Conservation (phyloP, 202 grass and related monocot genomes). For the Zizania palustris region DNA sequence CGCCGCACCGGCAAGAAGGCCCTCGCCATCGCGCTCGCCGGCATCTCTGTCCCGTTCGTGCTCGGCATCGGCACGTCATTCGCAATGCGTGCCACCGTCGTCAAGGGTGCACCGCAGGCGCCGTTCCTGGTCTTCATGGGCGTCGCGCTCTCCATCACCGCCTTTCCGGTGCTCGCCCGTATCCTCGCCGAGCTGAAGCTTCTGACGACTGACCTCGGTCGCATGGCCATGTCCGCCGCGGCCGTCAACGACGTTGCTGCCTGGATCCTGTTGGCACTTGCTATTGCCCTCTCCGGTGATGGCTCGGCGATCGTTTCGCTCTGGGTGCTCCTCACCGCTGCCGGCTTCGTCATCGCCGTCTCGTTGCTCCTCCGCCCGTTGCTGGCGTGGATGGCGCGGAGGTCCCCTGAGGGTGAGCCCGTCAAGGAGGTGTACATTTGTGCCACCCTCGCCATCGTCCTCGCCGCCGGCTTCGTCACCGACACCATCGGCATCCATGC, state of each 20-base stretch:
- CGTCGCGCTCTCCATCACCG: slow-evolving; percentile 88
- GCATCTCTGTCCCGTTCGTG: slow-evolving; percentile 71
- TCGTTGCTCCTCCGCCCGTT: slow-evolving; percentile 56
- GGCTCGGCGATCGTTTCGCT: slow-evolving; percentile 68
- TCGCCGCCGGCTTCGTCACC: slow-evolving; percentile 66
- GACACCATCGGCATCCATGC: slow-evolving; percentile 85
- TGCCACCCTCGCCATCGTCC: slow-evolving; percentile 65
- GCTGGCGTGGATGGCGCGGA: slow-evolving; percentile 63
- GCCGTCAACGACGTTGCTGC: slow-evolving; percentile 80
- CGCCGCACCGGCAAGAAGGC: slow-evolving; percentile 74
- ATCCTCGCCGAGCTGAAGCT: slow-evolving; percentile 95
- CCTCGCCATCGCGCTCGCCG: slow-evolving; percentile 59
- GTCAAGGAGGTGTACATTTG: slow-evolving; percentile 81
- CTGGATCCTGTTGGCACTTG: slow-evolving; percentile 84
- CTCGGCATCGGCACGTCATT: slow-evolving; percentile 73
- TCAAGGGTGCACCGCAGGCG: slow-evolving; percentile 49
- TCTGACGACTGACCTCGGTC: slow-evolving; percentile 72
- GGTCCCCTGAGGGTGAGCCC: slow-evolving; percentile 64
- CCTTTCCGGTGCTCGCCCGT: slow-evolving; percentile 79
- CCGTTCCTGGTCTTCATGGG: slow-evolving; percentile 93
- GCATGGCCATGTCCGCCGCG: slow-evolving; percentile 83
- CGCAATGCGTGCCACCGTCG: slow-evolving; percentile 64
- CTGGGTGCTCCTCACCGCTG: slow-evolving; percentile 73
- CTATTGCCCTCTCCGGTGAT: slow-evolving; percentile 66
- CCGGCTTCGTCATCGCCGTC: slow-evolving; percentile 51